Base-by-base conservation (phyloP, 345 rosid species). In the Anacardium occidentale region DNA sequence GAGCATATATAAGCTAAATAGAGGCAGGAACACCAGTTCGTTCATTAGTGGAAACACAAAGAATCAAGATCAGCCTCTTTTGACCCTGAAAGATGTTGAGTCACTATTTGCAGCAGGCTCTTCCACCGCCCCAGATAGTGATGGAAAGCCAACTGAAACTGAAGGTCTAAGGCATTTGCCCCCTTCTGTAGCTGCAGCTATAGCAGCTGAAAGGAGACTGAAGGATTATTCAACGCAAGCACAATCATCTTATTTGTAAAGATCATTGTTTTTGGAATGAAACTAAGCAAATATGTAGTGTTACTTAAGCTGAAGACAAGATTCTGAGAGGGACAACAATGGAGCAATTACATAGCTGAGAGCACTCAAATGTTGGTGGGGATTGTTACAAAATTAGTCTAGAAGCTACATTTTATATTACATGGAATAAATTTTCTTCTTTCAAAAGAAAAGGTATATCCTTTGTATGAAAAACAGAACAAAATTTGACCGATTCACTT, bases 201-300 rank as follows among this genome's bases (percentile, higher is more conserved):
- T 83, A 18, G 98, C 98, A 63, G 98, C 98, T 21, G 94, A 92
- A 84, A 94, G 88, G 83, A 87, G 98, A 75, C 82, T 88, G 62
- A 82, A 74, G 62, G 86, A 77, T 72, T 78, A 70, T 20, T 51
- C 21, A 32, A 13, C 58, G 3, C 53, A 21, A 57, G 56, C 68
- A 50, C 68, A 68, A 40, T 72, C 72, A 75, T 34, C 40, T 17
- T 1, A 37, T 5, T 37, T 37, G 0, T 42, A 14, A 22, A 40
- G 6, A 47, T 57, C 44, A 26, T 40, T 24, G 56, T 40, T n/a
- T 34, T 11, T 17, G 48, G 63, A 44, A 20, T 54, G 37, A 32
- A 21, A n/a, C 44, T 14, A 21, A 68, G 73, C 20, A 26, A 40
- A 0, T 56, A 26, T 21, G 0, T 3, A 48, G 52, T 5, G 13